A percentile compares a stretch with the other conserved stretches of the same genome.
Conservation (phyloP, 176 grass and related monocot species). For the Phragmites australis region DNA sequence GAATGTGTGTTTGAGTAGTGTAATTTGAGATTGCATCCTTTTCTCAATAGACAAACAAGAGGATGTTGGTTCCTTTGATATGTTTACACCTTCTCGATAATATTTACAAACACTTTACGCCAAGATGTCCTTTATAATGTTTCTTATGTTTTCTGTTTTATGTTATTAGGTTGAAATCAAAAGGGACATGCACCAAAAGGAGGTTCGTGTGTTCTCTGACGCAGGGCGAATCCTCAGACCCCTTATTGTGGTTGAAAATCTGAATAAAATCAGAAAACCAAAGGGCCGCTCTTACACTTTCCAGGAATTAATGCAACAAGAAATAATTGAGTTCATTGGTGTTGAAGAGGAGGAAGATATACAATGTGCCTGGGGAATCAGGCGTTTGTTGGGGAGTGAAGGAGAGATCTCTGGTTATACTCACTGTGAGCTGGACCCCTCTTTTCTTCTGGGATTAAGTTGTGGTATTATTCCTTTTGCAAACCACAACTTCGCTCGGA, state of each 20-base stretch:
- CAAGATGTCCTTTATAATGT: background rate
- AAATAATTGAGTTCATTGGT: slow-evolving; percentile 87
- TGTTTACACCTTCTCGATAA: background rate
- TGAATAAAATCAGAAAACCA: slow-evolving; percentile 71
- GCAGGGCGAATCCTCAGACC: slow-evolving; percentile 82
- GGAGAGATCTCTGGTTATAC: slow-evolving; percentile 54
- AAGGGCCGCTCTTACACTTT: slow-evolving; percentile 66
- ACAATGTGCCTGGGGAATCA: slow-evolving; percentile 80
- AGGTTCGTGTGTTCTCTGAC: slow-evolving; percentile 93
- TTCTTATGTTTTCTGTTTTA: slow-evolving; percentile 5
- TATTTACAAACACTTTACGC: slow-evolving; percentile 10
- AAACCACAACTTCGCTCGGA: slow-evolving; percentile 94
- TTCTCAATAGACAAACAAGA: background rate
- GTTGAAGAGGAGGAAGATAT: slow-evolving; percentile 97
- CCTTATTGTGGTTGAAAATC: slow-evolving; percentile 88
- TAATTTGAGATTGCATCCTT: slow-evolving; percentile 19
- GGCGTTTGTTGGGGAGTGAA: slow-evolving; percentile 58
- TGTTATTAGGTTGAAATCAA: slow-evolving; percentile 91
- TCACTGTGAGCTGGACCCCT: slow-evolving; percentile 82
- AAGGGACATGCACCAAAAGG: slow-evolving; percentile 75
- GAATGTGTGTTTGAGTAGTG: background rate
- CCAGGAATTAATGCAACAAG: slow-evolving; percentile 78
- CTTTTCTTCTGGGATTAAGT: slow-evolving; percentile 89
- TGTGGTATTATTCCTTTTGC: slow-evolving; percentile 89
- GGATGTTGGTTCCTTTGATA: slow-evolving; percentile 15